Conservation (phyloP, 2,329 filamentous ascomycete species). For the Aspergillus fumigatiaffinis region DNA sequence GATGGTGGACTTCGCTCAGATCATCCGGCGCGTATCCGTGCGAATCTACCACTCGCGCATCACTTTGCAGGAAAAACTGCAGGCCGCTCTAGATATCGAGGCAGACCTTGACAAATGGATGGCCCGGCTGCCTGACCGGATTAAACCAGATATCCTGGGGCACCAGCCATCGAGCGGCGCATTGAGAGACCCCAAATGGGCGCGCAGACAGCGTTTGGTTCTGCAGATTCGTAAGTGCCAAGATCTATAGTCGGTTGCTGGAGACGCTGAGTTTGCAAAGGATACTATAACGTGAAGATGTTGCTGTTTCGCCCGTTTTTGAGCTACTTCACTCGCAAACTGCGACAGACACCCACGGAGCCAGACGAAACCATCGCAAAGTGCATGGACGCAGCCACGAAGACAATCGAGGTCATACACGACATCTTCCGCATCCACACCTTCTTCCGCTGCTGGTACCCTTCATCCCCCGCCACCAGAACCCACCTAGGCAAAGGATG, state of each 20-base stretch:
- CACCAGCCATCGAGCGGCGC: slow-evolving; percentile 20
- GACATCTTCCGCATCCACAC: slow-evolving; percentile 37
- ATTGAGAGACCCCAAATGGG: slow-evolving; percentile 36
- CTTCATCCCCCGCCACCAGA: background rate
- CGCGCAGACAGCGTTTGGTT: slow-evolving; percentile 36
- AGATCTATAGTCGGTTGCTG: too few species aligned
- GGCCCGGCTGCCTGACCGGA: slow-evolving; percentile 27
- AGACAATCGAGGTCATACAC: slow-evolving; percentile 39
- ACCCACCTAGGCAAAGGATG: too few species aligned
- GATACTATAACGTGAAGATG: slow-evolving; percentile 42
- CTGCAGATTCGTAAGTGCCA: slow-evolving; percentile 34
- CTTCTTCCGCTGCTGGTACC: slow-evolving; percentile 42
- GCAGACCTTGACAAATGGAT: slow-evolving; percentile 35
- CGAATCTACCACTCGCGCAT: slow-evolving; percentile 37
- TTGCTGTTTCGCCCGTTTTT: slow-evolving; percentile 36
- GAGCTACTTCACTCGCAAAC: slow-evolving; percentile 27
- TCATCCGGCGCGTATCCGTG: slow-evolving; percentile 39
- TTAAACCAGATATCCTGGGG: slow-evolving; percentile 27
- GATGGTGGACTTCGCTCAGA: slow-evolving; percentile 40
- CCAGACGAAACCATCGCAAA: slow-evolving; percentile 31
- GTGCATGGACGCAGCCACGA: slow-evolving; percentile 37
- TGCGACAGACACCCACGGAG: slow-evolving; percentile 22
- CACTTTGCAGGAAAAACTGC: slow-evolving; percentile 33
- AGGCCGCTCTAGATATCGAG: slow-evolving; percentile 34
- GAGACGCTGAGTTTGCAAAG: slow-evolving; percentile 10